Evolutionary conservation across 176 grass and related monocot species (phyloP).

Genomic region (Aegilops longissima): DNA sequence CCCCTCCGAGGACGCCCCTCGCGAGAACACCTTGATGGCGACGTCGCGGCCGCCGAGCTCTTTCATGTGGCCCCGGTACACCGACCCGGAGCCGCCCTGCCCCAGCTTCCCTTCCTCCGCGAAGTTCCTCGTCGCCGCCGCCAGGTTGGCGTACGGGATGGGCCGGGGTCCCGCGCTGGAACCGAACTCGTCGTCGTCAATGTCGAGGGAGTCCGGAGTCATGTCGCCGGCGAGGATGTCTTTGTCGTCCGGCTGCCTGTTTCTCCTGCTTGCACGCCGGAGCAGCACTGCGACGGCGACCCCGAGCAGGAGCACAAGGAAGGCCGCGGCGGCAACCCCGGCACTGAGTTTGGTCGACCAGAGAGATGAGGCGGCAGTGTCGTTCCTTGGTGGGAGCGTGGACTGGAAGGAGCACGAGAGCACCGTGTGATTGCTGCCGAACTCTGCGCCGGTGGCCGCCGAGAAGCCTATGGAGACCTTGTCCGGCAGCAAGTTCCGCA

Average conservation of each 20-base stretch:
- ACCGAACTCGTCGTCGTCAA: slow-evolving; percentile 25
- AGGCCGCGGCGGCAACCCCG: background rate
- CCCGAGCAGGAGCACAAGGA: slow-evolving; percentile 10
- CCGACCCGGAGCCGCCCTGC: slow-evolving; percentile 62
- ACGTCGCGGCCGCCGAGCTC: slow-evolving; percentile 25
- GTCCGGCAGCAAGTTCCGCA: slow-evolving; percentile 29
- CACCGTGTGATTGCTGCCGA: slow-evolving; percentile 34
- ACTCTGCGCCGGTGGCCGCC: slow-evolving; percentile 30
- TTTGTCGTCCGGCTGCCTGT: background rate
- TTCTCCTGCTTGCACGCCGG: background rate
- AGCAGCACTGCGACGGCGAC: background rate
- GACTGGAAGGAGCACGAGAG: slow-evolving; percentile 60
- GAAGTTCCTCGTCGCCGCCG: slow-evolving; percentile 42
- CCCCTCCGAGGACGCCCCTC: slow-evolving; percentile 45
- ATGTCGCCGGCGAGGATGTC: slow-evolving; percentile 29
- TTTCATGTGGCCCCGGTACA: slow-evolving; percentile 51
- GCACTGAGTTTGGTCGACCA: background rate
- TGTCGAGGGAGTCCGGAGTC: slow-evolving; percentile 19
- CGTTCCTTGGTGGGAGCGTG: slow-evolving; percentile 26
- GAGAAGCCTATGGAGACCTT: slow-evolving; percentile 56
- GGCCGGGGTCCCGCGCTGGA: slow-evolving; percentile 26
- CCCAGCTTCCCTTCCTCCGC: slow-evolving; percentile 47
- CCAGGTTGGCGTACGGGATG: slow-evolving; percentile 29
- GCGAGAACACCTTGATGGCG: slow-evolving; percentile 60
- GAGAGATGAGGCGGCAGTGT: background rate